Evolutionary conservation across 1,284 basidiomycete species (phyloP), one percentile per base, ranked within the genome.

Genomic region (Bondarzewia mesenterica): DNA sequence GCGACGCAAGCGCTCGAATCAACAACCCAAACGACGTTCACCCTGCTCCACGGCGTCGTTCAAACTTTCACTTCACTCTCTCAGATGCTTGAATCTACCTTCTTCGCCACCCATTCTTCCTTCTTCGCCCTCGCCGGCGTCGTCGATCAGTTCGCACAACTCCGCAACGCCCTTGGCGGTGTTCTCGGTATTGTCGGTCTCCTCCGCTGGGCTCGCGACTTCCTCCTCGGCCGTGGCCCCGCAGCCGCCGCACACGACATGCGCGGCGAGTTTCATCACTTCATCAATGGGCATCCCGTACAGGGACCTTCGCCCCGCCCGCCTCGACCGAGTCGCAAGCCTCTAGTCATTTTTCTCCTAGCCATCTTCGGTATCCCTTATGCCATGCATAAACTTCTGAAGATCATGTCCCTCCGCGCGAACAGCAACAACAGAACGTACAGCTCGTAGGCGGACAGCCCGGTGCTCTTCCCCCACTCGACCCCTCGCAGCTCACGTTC

Each of bases 71-170:
- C 87, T 0, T 94, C 94, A 12, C 87, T 99, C 52, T 89, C 96
- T 0, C 96, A 99, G 66, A 95, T 99, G 82, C 83, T 99, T 58
- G 95, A 99, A 66, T 88, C 82, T 38, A 99, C 96, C 3, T 99
- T 97, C 68, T 93, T 98, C 88, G 96, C 96, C 3, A 99, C 96
- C 0, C 96, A 99, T 68, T 93, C 90, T 4, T 89, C 84, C 39
- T 99, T 99, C 72, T 99, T 98, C 65, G 95, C 95, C 52, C 97
- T 99, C 89, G 93, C 98, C 48, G 93, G 93, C 52, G 94, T 99
- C 23, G 80, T 94, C 36, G 95, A 99, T 62, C 96, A 99, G 64
- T 89, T 99, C 60, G 85, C 85, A 7, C 86, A 89, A 57, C 78
- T 98, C 40, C 81, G 93, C 46, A 89, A 93, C 57, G 94, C 93